Percentiles rank a stretch among this genome's conserved stretches.
Conservation (phyloP, 148 eudicot species). For the Amaranthus palmeri region DNA sequence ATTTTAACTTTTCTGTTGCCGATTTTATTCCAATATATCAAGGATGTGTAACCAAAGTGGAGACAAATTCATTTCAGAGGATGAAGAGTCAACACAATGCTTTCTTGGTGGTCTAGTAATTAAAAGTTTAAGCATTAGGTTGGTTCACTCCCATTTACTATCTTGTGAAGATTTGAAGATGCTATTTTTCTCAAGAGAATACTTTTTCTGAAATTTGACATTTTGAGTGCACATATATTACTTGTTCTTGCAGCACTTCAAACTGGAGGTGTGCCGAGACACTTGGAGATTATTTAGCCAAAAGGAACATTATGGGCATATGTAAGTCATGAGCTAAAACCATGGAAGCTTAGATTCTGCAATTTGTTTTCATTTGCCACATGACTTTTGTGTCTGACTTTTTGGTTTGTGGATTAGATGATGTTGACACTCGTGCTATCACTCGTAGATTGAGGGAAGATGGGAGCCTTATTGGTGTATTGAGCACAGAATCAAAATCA, state of each 20-base stretch:
- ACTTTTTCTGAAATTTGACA: not conserved
- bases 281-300: constrained; percentile 75
- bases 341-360: not conserved
- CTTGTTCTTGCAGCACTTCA: constrained; percentile 56
- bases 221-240: not conserved
- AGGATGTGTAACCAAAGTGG: constrained; percentile 7
- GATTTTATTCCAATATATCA: not conserved
- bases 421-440: constrained; percentile 95
- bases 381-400: constrained; percentile 8
- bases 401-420: constrained; percentile 46
- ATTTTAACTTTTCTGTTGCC: constrained; percentile 3
- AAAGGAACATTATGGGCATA: constrained; percentile 93
- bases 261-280: constrained; percentile 82
- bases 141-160: not conserved
- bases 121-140: constrained; percentile 92
- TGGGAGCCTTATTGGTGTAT: constrained; percentile 95
- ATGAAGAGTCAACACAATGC: constrained; percentile 89
- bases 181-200: not conserved
- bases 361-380: not conserved
- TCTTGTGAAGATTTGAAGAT: not conserved
- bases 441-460: constrained; percentile 91
- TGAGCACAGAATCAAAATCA: constrained; percentile 83
- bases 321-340: constrained; percentile 44
- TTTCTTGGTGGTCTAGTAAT: constrained; percentile 87
- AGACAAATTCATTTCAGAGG: constrained; percentile 41